These are phyloP conservation scores for Trichoderma sp. DNA, from an alignment of 2,329 filamentous ascomycete species.

Conservation along the genomic window DNA sequence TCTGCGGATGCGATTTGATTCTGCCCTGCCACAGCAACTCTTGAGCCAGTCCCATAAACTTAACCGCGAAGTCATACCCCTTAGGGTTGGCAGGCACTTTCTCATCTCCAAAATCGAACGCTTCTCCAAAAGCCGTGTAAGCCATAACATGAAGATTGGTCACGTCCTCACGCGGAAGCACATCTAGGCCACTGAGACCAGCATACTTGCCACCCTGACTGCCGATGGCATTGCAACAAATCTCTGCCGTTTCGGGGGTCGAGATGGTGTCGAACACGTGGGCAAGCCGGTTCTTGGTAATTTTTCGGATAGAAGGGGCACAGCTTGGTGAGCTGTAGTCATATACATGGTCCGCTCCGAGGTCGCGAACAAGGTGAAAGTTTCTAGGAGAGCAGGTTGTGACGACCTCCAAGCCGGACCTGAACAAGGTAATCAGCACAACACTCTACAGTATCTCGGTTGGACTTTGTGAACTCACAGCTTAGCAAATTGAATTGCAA, in stretches of 20 bases:
- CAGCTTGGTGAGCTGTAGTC: slow-evolving; percentile 44
- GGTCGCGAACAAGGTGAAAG: slow-evolving; percentile 37
- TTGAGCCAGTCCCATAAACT: slow-evolving; percentile 39
- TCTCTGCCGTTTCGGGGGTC: slow-evolving; percentile 24
- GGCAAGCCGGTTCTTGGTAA: not conserved
- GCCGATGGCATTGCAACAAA: slow-evolving; percentile 37
- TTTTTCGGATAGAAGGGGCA: slow-evolving; percentile 29
- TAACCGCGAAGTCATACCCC: slow-evolving; percentile 40
- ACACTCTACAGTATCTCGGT: not conserved
- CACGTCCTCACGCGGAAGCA: slow-evolving; percentile 37
- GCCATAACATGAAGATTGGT: slow-evolving; percentile 40
- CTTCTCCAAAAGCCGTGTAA: slow-evolving; percentile 44
- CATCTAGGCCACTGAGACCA: slow-evolving; percentile 40
- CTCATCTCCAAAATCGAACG: slow-evolving; percentile 31
- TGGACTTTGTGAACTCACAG: slow-evolving; percentile 20
- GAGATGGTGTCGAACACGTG: slow-evolving; percentile 16
- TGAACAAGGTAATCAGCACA: not conserved
- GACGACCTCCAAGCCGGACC: slow-evolving; percentile 41
- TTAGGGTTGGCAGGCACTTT: slow-evolving; percentile 29
- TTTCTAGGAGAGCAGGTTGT: slow-evolving; percentile 43
- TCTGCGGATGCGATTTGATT: slow-evolving; percentile 39
- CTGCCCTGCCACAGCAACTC: slow-evolving; percentile 39
- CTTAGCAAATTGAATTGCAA: slow-evolving; percentile 48
- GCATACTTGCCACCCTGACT: slow-evolving; percentile 40
- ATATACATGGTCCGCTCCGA: slow-evolving; percentile 49